Conservation (phyloP, 768 basidiomycete species). For the Clitopilus passeckerianus region DNA sequence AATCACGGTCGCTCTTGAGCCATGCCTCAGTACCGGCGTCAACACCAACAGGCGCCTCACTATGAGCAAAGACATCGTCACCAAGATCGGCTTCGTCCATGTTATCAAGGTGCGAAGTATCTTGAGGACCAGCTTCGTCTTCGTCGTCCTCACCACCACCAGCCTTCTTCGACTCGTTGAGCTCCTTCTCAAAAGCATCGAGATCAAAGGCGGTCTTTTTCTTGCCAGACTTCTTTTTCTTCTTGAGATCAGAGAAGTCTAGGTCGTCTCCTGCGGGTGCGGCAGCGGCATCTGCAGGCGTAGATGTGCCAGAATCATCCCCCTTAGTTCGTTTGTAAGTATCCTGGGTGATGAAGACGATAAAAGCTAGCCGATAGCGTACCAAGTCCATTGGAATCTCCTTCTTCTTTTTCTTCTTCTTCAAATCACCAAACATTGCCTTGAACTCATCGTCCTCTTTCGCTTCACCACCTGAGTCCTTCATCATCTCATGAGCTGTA, state of each 20-base stretch:
- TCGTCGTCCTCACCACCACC: constrained; percentile 43
- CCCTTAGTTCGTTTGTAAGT: constrained; percentile 31
- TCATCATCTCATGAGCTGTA: constrained; percentile 76
- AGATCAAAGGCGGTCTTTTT: constrained; percentile 89
- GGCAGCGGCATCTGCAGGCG: constrained; percentile 41
- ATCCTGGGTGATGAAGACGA: background rate
- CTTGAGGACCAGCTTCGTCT: constrained; percentile 49
- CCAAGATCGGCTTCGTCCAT: constrained; percentile 83
- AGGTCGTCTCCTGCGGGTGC: constrained; percentile 62
- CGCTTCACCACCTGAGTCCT: constrained; percentile 38
- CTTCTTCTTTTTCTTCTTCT: constrained; percentile 94
- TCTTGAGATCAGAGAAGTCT: constrained; percentile 95
- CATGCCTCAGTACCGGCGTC: constrained; percentile 83
- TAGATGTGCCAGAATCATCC: constrained; percentile 64
- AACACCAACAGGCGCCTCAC: constrained; percentile 51
- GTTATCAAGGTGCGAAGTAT: constrained; percentile 59
- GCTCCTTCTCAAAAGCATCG: constrained; percentile 92
- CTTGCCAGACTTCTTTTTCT: constrained; percentile 85
- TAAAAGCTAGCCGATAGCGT: constrained; percentile 21
- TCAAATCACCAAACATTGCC: constrained; percentile 83
- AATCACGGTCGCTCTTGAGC: constrained; percentile 91
- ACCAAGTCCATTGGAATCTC: constrained; percentile 83
- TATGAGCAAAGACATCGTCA: constrained; percentile 78
- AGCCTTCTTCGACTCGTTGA: constrained; percentile 68
- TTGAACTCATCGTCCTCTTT: constrained; percentile 74